Evolutionary conservation across 1,284 basidiomycete genomes (phyloP).

Genomic region (Rhodotorula sp.): DNA sequence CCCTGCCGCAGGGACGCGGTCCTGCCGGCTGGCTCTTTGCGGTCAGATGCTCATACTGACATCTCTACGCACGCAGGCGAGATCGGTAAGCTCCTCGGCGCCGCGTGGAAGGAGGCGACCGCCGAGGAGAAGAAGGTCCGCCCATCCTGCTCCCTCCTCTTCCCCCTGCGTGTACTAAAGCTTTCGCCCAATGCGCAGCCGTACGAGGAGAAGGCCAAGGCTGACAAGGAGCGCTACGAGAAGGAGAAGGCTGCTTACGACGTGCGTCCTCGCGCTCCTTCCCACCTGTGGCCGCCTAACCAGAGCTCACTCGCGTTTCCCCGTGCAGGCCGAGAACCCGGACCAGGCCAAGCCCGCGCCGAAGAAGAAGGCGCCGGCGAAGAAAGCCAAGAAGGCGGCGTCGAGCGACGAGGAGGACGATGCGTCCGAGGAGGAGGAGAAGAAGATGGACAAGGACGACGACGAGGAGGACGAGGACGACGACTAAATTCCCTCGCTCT

Average conservation of each 20-base stretch:
- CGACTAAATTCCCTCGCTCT: slow-evolving; percentile 4
- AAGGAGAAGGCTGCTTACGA: slow-evolving; percentile 76
- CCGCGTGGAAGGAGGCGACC: slow-evolving; percentile 85
- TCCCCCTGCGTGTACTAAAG: neutral
- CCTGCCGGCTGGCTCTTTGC: neutral
- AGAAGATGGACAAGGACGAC: neutral
- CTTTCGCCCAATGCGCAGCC: slow-evolving; percentile 61
- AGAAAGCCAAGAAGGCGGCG: slow-evolving; percentile 21
- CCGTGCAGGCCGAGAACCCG: slow-evolving; percentile 14
- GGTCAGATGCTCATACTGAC: neutral
- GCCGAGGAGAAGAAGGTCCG: slow-evolving; percentile 80
- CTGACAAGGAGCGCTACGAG: slow-evolving; percentile 77
- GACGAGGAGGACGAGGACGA: slow-evolving; percentile 31
- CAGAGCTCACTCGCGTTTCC: neutral
- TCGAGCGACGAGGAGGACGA: slow-evolving; percentile 20
- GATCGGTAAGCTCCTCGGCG: slow-evolving; percentile 81
- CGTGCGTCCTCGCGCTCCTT: slow-evolving; percentile 5
- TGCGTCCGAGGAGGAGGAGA: slow-evolving; percentile 12
- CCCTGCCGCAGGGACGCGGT: neutral
- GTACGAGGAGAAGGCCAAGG: slow-evolving; percentile 81
- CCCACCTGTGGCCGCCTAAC: neutral
- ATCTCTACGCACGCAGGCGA: slow-evolving; percentile 59
- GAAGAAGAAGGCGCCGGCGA: slow-evolving; percentile 16
- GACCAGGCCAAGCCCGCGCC: slow-evolving; percentile 10
- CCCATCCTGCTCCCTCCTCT: neutral